Evolutionary conservation across 169 alveolate species (phyloP), one percentile per base, ranked within the genome.

Genomic region (Cryptosporidium viatorum): DNA sequence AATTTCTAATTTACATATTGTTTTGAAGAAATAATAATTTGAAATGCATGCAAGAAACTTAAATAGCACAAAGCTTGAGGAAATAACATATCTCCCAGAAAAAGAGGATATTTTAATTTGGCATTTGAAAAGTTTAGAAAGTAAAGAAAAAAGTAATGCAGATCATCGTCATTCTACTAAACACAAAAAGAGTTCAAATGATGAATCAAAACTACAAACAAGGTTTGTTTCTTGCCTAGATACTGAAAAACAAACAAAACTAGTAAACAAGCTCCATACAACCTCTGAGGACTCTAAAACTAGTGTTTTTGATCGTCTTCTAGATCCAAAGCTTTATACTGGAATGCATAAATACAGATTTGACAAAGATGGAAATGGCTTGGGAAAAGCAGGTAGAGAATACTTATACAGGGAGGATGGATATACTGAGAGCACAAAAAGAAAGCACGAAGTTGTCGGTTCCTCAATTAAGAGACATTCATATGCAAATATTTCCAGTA

Each of bases 321-420:
- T 58, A 33, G 93, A 50, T 31, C 86, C 84, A 18, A 51, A 43
- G 26, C 29, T 62, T 29, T 75, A 86, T 84, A 70, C 86, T 43
- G 95, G 95, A 0, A 80, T 89, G 7, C 98, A 96, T 60, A 93
- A 94, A 73, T 94, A 95, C 16, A 91, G 97, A 10, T 96, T 96
- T 65, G 98, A 95, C 52, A 96, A 95, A 70, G 86, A 91, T 67
- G 97, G 96, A 33, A 93, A 94, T 31, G 96, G 98, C 0, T 71
- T 94, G 0, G 97, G 97, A 4, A 60, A 93, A 18, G 96, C 96
- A n/a, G 97, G 96, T 8, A 87, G 97, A 70, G 96, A 94, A 87
- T 84, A 93, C 52, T 26, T 92, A 26, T 91, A 74, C 84, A 65
- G 91, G 39, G 86, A 92, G 73, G 96, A 91, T 84, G 97, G 97